phyloP scores from a whole-genome alignment of 208 protist genomes.

The Acanthamoeba healyi region DNA sequence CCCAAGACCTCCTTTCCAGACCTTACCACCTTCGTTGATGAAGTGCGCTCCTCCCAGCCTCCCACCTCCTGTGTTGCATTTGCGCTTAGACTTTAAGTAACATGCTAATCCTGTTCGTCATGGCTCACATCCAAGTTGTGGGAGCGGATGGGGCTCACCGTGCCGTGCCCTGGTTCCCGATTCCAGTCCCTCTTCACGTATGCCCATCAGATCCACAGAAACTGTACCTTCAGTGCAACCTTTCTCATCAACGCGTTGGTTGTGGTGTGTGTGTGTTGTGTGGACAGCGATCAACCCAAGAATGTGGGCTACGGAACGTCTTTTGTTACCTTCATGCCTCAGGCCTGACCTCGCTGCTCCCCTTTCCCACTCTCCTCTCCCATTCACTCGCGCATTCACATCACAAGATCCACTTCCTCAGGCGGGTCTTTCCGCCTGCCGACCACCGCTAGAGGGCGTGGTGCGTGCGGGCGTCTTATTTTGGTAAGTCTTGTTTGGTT shows the following conservation, averaged over 20 bases:
- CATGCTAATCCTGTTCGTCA: neutral
- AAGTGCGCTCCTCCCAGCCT: neutral
- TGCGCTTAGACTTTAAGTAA: too few relatives aligned
- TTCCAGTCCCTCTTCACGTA: slow-evolving; percentile 71
- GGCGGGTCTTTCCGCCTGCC: too few relatives aligned
- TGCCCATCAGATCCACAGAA: too few relatives aligned
- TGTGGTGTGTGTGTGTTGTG: neutral
- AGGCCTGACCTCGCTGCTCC: neutral
- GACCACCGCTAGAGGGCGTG: too few relatives aligned
- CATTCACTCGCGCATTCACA: too few relatives aligned
- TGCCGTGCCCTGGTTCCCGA: slow-evolving; percentile 47
- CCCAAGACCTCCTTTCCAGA: slow-evolving; percentile 24
- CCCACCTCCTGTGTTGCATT: neutral
- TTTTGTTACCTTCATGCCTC: neutral
- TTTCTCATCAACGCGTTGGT: too few relatives aligned
- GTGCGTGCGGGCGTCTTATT: too few relatives aligned
- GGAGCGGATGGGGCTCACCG: slow-evolving; percentile 59
- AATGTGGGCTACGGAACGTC: slow-evolving; percentile 63
- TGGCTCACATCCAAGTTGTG: neutral
- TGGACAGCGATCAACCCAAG: slow-evolving; percentile 54
- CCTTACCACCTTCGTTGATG: slow-evolving; percentile 32
- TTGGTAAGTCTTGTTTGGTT: too few relatives aligned
- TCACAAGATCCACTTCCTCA: too few relatives aligned
- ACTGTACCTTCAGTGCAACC: too few relatives aligned
- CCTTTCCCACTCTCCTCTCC: too few relatives aligned